Evolutionary conservation across 257 asterid species (phyloP), one percentile per base, ranked within the genome.

Genomic region (Salvia rosmarinus): DNA sequence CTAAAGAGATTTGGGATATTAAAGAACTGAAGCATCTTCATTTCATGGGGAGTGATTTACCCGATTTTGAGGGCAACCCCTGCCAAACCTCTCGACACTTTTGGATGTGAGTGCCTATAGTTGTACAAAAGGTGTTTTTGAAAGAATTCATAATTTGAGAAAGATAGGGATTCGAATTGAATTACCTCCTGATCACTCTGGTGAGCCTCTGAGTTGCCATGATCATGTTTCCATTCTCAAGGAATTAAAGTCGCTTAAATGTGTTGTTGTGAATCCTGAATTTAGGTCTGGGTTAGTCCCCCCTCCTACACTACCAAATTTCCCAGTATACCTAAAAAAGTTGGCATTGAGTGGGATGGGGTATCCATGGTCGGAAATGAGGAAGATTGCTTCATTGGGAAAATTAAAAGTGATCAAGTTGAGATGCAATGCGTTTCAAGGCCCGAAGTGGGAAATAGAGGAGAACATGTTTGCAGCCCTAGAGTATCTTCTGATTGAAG

Each of bases 301-400:
- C 17, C 76, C 76, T 55, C 34, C 56, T 65, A 43, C 68, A 9
- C 43, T 46, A 16, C 3, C 68, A 28, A 19, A 4, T 7, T 47
- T 75, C 20, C 44, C 74, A 3, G 3, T 21, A 10, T 0, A n/a
- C 34, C 62, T 75, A 9, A 63, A 23, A 20, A 75, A 75, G 57
- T 0, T 67, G 70, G 66, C 66, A 23, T 68, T 75, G 75, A 75
- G 66, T 42, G 80, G 80, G 49, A 39, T 68, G 43, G 75, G 75
- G 4, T 52, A 59, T 50, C 71, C 75, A 12, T 75, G 71, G 80
- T 13, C 72, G 23, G 56, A 75, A 6, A 59, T 67, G 74, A 44
- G 72, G 3, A 58, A n/a, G 10, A 75, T 67, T 65, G 39, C 67
- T 40, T 20, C 30, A 14, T 13, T 65, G 40, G 13, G 21, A 19